Evolutionary conservation across 805 yeast genomes (phyloP).

Genomic region (Candida xyloterini): DNA sequence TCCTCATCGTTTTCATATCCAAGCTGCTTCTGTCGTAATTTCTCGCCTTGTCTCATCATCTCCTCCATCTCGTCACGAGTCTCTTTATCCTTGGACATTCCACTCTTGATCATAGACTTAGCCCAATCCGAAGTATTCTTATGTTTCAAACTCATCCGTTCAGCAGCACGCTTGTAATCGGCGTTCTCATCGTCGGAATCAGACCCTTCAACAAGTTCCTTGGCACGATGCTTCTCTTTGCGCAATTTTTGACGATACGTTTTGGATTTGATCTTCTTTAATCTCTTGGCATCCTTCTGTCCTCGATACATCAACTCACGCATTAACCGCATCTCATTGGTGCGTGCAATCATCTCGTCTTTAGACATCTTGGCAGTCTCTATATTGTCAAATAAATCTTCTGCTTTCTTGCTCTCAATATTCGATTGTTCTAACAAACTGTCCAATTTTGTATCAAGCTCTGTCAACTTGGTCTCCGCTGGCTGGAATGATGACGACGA

Average conservation of each 20-base stretch:
- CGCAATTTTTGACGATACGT: constrained; percentile 81
- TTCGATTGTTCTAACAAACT: constrained; percentile 61
- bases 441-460: constrained; percentile 65
- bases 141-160: constrained; percentile 89
- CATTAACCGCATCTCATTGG: constrained; percentile 84
- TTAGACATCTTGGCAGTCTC: constrained; percentile 77
- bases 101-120: constrained; percentile 80
- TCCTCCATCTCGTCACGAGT: constrained; percentile 90
- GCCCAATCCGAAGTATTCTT: constrained; percentile 91
- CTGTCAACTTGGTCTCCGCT: constrained; percentile 47
- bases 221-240: constrained; percentile 72
- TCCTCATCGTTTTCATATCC: constrained; percentile 51
- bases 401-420: constrained; percentile 66
- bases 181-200: constrained; percentile 58
- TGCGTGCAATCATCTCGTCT: constrained; percentile 73
- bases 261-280: constrained; percentile 93
- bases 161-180: constrained; percentile 77
- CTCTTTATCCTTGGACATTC: constrained; percentile 81
- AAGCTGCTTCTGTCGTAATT: constrained; percentile 65
- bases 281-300: constrained; percentile 83
- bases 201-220: constrained; percentile 62
- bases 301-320: constrained; percentile 96
- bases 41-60: constrained; percentile 86
- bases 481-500: constrained; percentile 54
- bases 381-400: constrained; percentile 82